A percentile compares a stretch with the other conserved stretches of the same genome.
phyloP scores from a whole-genome alignment of 805 yeast genomes.

The Isabelozyma gotoi region DNA sequence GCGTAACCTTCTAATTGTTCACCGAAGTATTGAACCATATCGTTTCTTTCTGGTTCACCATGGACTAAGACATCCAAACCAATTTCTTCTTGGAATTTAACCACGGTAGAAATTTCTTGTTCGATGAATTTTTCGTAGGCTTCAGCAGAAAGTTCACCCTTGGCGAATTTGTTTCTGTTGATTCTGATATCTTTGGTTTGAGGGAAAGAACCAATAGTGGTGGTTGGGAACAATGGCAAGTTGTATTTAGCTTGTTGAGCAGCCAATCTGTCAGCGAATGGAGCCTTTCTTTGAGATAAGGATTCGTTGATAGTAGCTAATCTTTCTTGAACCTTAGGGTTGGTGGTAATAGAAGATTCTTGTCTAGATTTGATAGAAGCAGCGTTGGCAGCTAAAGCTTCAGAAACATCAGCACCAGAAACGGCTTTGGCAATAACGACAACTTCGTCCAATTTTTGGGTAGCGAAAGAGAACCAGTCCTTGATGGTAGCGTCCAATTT shows the following conservation, averaged over 20 bases:
- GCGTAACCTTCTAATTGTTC: conserved; percentile 98
- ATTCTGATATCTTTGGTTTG: conserved; percentile 99
- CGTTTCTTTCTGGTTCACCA: conserved; percentile 99
- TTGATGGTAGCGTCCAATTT: conserved; percentile 88
- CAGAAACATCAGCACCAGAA: conserved; percentile 77
- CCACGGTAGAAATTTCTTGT: conserved; percentile 92
- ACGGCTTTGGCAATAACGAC: conserved; percentile 86
- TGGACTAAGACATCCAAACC: conserved; percentile 98
- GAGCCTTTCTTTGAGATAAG: conserved; percentile 78
- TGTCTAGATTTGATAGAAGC: conserved; percentile 81
- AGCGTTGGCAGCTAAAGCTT: conserved; percentile 81
- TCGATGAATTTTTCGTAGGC: conserved; percentile 96
- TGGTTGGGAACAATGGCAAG: conserved; percentile 98
- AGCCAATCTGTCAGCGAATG: conserved; percentile 83
- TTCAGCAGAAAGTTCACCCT: conserved; percentile 94
- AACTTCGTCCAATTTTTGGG: conserved; percentile 92
- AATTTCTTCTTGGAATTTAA: conserved; percentile 98
- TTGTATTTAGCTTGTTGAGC: conserved; percentile 86
- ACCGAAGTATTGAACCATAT: conserved; percentile 99
- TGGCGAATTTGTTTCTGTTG: conserved; percentile 96
- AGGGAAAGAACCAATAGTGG: conserved; percentile 99
- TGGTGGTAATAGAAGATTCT: conserved; percentile 86
- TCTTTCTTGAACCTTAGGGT: conserved; percentile 86
- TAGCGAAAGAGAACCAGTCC: conserved; percentile 98
- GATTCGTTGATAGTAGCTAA: conserved; percentile 74